Base-by-base conservation (phyloP, 2,329 filamentous ascomycete genomes). In the Botryotinia convoluta region DNA sequence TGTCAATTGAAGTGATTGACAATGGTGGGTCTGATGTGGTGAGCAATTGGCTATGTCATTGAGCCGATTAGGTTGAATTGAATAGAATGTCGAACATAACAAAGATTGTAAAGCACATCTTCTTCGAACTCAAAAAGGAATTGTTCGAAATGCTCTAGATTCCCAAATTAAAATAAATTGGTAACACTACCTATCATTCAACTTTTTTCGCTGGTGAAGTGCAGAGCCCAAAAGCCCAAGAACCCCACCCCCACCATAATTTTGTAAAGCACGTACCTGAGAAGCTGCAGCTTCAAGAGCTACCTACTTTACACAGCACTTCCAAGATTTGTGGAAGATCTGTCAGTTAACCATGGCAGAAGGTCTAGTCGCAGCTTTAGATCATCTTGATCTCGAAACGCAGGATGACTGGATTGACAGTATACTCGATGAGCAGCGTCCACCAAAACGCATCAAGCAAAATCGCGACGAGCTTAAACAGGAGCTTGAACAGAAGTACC, bases 401-500 rank as follows among this genome's bases (percentile, higher is more conserved):
- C 74, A 54, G 18, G 75, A 81, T 67, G 80, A 78, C 75, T 85
- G 82, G 80, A 89, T 92, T 75, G 90, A 92, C 79, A 84, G 87
- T 74, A 84, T 92, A 72, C 84, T 91, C 72, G 86, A 88, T 77
- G 82, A 86, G 76, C 83, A 83, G 74, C 84, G 84, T 69, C 86
- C 86, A 65, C 84, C 84, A 71, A 88, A 88, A 82, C 83, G 85
- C 20, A 75, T 79, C 6, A 81, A 81, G 76, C 87, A 86, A 82
- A 86, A 87, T 82, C 86, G 87, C 57, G 85, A 89, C n/a, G 86
- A 87, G 45, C 84, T 95, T 74, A 93, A 93, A 82, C 84, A 85
- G 63, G 87, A 90, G 74, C 87, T 98, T 8, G 94, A 97, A 83
- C 80, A 87, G 72, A 90, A 92, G 64, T 96, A 95, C 79, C 85